Evolutionary conservation across 164 flowering plant species (phyloP).

Genomic region (Houttuynia cordata): DNA sequence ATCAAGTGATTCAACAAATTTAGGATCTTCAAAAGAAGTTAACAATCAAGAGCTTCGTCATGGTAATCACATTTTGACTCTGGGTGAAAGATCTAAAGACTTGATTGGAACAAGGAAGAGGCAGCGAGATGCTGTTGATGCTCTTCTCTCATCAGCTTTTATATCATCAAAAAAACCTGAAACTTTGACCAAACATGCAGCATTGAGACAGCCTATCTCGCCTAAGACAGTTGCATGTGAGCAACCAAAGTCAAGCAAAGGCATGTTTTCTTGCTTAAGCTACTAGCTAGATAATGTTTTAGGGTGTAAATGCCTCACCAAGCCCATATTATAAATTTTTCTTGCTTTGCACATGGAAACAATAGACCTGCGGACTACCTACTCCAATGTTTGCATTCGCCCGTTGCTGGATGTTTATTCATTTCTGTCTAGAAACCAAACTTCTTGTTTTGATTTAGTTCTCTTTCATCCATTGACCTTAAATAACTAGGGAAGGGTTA

Average conservation of each 20-base stretch:
- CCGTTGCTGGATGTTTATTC: background rate
- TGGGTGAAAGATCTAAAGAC: conserved; percentile 17
- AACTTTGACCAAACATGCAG: conserved; percentile 19
- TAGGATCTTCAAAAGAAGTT: conserved; percentile 11
- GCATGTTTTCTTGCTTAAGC: background rate
- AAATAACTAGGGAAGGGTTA: no score
- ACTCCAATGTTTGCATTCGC: background rate
- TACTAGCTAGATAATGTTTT: background rate
- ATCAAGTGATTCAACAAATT: conserved; percentile 4
- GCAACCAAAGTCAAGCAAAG: conserved; percentile 27
- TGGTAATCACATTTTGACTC: conserved; percentile 10
- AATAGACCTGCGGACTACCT: background rate
- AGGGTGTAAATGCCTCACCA: background rate
- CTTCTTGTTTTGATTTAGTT: background rate
- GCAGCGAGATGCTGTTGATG: conserved; percentile 84
- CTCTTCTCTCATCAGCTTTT: conserved; percentile 65
- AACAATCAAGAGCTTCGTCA: conserved; percentile 11
- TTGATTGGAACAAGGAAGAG: conserved; percentile 41
- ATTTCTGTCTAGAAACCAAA: background rate
- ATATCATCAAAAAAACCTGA: conserved; percentile 62
- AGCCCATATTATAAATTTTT: background rate
- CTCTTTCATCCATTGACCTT: no score
- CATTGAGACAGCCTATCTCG: conserved; percentile 31
- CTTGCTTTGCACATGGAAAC: background rate
- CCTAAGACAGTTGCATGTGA: conserved; percentile 19